These are phyloP conservation scores for Echites panduratus DNA, from an alignment of 257 asterid genomes.

Conservation along the genomic window DNA sequence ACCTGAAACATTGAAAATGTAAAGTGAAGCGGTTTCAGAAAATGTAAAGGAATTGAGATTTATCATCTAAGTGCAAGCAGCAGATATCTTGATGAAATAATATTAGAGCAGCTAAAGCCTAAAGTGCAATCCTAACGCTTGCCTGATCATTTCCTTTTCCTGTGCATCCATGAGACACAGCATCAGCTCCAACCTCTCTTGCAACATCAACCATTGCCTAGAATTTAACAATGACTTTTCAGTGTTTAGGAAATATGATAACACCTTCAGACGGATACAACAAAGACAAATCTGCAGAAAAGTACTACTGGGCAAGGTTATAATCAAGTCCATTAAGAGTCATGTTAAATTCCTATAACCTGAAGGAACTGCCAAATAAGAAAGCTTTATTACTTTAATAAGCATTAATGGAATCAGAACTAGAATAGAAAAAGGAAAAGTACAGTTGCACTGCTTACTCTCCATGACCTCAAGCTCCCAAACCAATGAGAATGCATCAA, in stretches of 20 bases:
- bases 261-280: background rate
- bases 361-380: background rate
- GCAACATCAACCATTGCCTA: constrained; percentile 99
- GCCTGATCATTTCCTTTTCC: constrained; percentile 99
- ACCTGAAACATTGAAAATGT: constrained; percentile 54
- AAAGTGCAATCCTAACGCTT: constrained; percentile 19
- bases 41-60: background rate
- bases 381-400: background rate
- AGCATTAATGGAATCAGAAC: too few relatives aligned
- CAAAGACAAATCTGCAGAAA: background rate
- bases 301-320: background rate
- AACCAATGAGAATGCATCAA: background rate
- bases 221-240: constrained; percentile 19
- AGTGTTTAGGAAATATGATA: background rate
- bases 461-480: background rate
- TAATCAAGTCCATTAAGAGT: background rate
- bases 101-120: too few relatives aligned
- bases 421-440: too few relatives aligned
- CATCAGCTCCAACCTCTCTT: constrained; percentile 97
- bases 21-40: background rate
- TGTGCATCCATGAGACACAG: constrained; percentile 96
- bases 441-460: background rate
- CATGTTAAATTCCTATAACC: background rate
- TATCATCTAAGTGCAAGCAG: background rate
- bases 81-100: constrained; percentile 7